Percentiles rank a stretch among this genome's conserved stretches.
Evolutionary conservation across 2,329 filamentous ascomycete genomes (phyloP).

Genomic region (Hymenoscyphus albidus): DNA sequence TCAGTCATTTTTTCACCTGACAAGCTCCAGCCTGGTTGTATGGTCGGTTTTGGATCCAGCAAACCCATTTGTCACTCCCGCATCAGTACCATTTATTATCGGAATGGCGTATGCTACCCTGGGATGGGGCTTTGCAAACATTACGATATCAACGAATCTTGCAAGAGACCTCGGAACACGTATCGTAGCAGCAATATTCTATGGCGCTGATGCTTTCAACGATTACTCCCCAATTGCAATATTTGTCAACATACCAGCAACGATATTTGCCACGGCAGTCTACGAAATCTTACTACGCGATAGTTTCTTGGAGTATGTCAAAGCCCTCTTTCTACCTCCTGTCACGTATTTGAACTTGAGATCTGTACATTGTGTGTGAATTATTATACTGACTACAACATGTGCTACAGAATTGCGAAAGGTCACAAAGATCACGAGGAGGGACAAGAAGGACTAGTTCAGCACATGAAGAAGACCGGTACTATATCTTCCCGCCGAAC

Average conservation of each 20-base stretch:
- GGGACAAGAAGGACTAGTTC: conserved; percentile 47
- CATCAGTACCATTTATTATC: conserved; percentile 49
- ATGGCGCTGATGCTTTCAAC: conserved; percentile 47
- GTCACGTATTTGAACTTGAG: too few species aligned
- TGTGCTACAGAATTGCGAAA: conserved; percentile 37
- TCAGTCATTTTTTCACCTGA: conserved; percentile 6
- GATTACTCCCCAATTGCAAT: conserved; percentile 52
- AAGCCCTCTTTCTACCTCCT: conserved; percentile 33
- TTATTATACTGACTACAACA: not conserved
- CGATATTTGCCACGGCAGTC: conserved; percentile 50
- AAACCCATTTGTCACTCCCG: conserved; percentile 51
- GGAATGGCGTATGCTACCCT: conserved; percentile 47
- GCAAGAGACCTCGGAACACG: conserved; percentile 57
- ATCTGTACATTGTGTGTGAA: conserved; percentile 30
- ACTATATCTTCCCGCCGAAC: conserved; percentile 19
- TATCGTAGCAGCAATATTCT: conserved; percentile 56
- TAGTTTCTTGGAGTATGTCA: conserved; percentile 40
- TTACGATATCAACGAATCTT: conserved; percentile 54
- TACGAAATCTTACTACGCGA: conserved; percentile 55
- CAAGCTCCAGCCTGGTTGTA: conserved; percentile 44
- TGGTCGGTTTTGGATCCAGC: conserved; percentile 55
- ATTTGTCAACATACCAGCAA: conserved; percentile 54
- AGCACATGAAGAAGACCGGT: conserved; percentile 40
- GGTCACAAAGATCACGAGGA: conserved; percentile 48
- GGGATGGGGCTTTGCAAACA: conserved; percentile 51